Conservation (phyloP, 495 filamentous ascomycete species). For the Poronia punctata region DNA sequence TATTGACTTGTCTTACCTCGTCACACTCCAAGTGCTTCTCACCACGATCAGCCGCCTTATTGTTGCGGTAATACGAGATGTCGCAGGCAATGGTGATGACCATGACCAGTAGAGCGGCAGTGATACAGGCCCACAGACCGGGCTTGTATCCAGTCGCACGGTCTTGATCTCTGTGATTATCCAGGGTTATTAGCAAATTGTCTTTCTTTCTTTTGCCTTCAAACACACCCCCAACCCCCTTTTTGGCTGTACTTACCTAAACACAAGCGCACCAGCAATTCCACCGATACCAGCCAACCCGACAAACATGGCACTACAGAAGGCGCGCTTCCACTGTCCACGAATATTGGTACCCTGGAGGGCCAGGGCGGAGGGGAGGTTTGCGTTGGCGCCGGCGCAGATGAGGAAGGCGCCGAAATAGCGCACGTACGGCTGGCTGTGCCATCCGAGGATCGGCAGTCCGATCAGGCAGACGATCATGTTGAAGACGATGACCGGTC, state of each 20-base stretch:
- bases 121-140: constrained; percentile 40
- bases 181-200: not conserved
- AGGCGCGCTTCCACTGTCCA: constrained; percentile 60
- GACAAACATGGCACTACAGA: constrained; percentile 51
- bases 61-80: constrained; percentile 25
- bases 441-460: constrained; percentile 43
- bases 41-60: constrained; percentile 36
- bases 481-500: constrained; percentile 48
- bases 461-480: constrained; percentile 34
- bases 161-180: constrained; percentile 27
- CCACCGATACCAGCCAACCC: constrained; percentile 53
- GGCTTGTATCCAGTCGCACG: constrained; percentile 30
- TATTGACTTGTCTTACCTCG: constrained; percentile 32
- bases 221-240: too few species aligned
- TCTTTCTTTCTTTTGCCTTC: too few species aligned
- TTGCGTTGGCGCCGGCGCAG: constrained; percentile 48
- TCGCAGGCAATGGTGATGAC: constrained; percentile 29
- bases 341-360: constrained; percentile 58
- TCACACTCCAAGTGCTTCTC: constrained; percentile 38
- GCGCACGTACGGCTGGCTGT: constrained; percentile 39
- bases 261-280: constrained; percentile 51
- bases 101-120: constrained; percentile 27
- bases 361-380: constrained; percentile 46
- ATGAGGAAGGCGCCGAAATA: constrained; percentile 58
- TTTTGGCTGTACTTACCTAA: constrained; percentile 33